Evolutionary conservation across 73 alveolate species (phyloP).

Genomic region (Stentor coeruleus): DNA sequence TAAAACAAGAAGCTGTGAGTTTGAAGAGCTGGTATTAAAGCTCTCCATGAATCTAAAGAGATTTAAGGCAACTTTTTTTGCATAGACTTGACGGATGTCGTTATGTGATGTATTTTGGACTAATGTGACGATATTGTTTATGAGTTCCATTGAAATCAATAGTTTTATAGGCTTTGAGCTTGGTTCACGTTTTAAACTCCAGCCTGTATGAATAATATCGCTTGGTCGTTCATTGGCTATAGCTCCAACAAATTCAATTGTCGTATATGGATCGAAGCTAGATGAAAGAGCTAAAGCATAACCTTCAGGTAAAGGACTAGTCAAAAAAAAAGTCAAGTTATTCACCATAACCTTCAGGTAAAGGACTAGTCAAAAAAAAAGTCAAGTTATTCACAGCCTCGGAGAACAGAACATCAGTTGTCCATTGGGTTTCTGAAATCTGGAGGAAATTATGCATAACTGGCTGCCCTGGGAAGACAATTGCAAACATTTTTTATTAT

Average conservation of each 20-base stretch:
- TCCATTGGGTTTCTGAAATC: slow-evolving; percentile 35
- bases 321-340: slow-evolving; percentile 68
- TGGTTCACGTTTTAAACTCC: slow-evolving; percentile 84
- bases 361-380: slow-evolving; percentile 58
- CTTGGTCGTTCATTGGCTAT: slow-evolving; percentile 92
- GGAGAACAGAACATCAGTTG: too few relatives aligned
- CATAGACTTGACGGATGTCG: slow-evolving; percentile 77
- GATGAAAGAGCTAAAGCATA: slow-evolving; percentile 78
- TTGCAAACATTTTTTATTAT: slow-evolving; percentile 44
- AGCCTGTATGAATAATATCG: slow-evolving; percentile 92
- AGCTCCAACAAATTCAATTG: slow-evolving; percentile 88
- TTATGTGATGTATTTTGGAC: slow-evolving; percentile 67
- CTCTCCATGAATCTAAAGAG: slow-evolving; percentile 81
- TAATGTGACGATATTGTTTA: slow-evolving; percentile 60
- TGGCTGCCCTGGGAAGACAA: slow-evolving; percentile 55
- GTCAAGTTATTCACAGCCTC: slow-evolving; percentile 70
- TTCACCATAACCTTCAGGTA: slow-evolving; percentile 67
- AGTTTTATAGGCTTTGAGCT: slow-evolving; percentile 65
- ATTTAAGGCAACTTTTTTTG: slow-evolving; percentile 82
- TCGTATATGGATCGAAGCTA: slow-evolving; percentile 82
- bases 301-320: slow-evolving; percentile 63
- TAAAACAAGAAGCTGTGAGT: slow-evolving; percentile 64
- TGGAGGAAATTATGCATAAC: slow-evolving; percentile 38
- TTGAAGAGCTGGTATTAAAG: slow-evolving; percentile 54
- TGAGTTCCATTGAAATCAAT: slow-evolving; percentile 76